These are phyloP conservation scores for Ceriops tagal DNA, from an alignment of 345 rosid species.

Conservation along the genomic window DNA sequence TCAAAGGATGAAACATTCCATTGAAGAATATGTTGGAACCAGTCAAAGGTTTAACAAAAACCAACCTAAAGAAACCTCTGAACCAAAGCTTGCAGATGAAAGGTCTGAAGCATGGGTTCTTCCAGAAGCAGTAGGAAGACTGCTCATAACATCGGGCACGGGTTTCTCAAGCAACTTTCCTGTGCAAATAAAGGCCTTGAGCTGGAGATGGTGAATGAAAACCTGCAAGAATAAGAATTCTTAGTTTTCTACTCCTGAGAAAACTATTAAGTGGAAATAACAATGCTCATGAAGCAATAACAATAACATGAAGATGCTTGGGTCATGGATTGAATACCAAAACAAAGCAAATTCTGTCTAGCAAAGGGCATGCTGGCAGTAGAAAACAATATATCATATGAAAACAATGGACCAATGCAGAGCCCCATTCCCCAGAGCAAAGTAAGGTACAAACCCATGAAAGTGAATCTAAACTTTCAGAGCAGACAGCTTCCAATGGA, in stretches of 20 bases:
- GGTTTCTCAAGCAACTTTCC: slow-evolving; percentile 41
- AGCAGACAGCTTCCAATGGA: not conserved
- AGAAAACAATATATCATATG: not conserved
- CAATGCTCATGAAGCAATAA: not conserved
- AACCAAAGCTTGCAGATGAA: slow-evolving; percentile 60
- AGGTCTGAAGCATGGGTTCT: slow-evolving; percentile 36
- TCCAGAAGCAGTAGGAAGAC: slow-evolving; percentile 34
- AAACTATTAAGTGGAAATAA: not conserved
- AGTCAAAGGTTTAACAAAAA: slow-evolving; percentile 1
- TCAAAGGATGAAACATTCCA: slow-evolving; percentile 6
- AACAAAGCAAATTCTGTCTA: too few relatives aligned
- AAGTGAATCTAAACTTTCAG: not conserved
- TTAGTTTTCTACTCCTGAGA: slow-evolving; percentile 12
- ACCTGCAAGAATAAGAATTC: slow-evolving; percentile 28
- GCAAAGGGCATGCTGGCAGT: not conserved
- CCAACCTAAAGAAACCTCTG: slow-evolving; percentile 61
- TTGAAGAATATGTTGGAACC: slow-evolving; percentile 1
- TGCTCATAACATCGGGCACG: slow-evolving; percentile 15
- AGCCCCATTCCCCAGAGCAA: not conserved
- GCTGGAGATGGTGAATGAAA: slow-evolving; percentile 58
- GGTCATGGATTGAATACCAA: too few relatives aligned
- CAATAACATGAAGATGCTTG: too few relatives aligned
- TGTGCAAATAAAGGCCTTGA: slow-evolving; percentile 41
- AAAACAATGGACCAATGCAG: not conserved
- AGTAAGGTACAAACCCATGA: not conserved